phyloP scores from a whole-genome alignment of 805 yeast species.

The Ascoidea tarda region DNA sequence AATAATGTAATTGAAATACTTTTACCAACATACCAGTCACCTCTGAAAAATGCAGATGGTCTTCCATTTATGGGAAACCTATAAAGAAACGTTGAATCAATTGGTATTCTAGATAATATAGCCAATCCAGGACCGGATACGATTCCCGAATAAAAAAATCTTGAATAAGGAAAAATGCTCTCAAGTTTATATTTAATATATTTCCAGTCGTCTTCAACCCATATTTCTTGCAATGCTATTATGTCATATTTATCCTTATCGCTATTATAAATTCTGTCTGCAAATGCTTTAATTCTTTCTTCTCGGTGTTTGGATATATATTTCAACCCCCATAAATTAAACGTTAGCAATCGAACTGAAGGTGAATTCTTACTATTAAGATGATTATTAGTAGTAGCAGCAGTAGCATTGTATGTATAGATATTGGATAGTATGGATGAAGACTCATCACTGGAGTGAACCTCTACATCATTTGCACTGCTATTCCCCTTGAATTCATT shows the following conservation, averaged over 20 bases:
- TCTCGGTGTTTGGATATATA: slow-evolving; percentile 60
- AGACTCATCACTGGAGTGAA: not conserved
- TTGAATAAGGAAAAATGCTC: slow-evolving; percentile 40
- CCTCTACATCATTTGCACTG: not conserved
- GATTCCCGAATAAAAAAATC: slow-evolving; percentile 73
- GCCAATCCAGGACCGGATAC: slow-evolving; percentile 90
- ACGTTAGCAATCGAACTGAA: slow-evolving; percentile 32
- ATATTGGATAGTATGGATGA: not conserved
- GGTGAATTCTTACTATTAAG: not conserved
- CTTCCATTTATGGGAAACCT: slow-evolving; percentile 89
- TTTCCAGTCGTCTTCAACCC: slow-evolving; percentile 81
- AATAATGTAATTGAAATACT: slow-evolving; percentile 65
- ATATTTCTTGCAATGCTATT: slow-evolving; percentile 87
- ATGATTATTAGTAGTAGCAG: not conserved
- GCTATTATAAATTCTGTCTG: slow-evolving; percentile 35
- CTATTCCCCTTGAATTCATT: too few relatives aligned
- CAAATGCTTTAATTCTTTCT: slow-evolving; percentile 60
- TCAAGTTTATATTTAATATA: slow-evolving; percentile 34
- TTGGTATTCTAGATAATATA: slow-evolving; percentile 71
- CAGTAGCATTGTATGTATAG: not conserved
- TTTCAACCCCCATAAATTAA: slow-evolving; percentile 85
- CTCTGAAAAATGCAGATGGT: slow-evolving; percentile 85
- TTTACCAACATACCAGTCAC: slow-evolving; percentile 97
- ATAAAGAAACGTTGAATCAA: slow-evolving; percentile 62
- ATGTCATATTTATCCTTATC: slow-evolving; percentile 48